Evolutionary conservation across 352 stramenopile species (phyloP).

Genomic region (Phytophthora sojae): DNA sequence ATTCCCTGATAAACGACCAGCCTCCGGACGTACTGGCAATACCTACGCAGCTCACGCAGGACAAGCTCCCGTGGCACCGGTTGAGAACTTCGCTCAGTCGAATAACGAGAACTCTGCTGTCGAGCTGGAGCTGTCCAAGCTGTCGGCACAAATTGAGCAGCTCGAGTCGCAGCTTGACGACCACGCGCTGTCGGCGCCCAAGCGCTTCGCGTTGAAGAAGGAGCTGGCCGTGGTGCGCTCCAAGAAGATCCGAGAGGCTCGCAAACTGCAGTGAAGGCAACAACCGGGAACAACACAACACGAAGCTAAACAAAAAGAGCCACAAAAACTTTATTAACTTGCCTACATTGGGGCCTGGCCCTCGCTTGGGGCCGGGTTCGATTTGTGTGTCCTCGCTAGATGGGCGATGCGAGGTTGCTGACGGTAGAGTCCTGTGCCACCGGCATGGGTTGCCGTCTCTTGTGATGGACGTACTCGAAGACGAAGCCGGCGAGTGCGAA

Average conservation of each 20-base stretch:
- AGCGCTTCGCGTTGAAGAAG: slow-evolving; percentile 87
- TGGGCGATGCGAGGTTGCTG: slow-evolving; percentile 30
- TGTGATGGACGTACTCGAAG: slow-evolving; percentile 79
- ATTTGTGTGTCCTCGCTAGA: slow-evolving; percentile 35
- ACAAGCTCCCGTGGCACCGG: slow-evolving; percentile 25
- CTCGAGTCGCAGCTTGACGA: slow-evolving; percentile 75
- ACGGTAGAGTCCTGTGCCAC: slow-evolving; percentile 27
- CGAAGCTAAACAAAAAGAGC: slow-evolving; percentile 12
- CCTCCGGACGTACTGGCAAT: slow-evolving; percentile 1
- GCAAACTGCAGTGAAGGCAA: slow-evolving; percentile 35
- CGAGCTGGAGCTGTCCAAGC: slow-evolving; percentile 31
- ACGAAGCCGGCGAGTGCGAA: slow-evolving; percentile 72
- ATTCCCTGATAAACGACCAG: not conserved
- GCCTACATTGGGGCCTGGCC: slow-evolving; percentile 35
- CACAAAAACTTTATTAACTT: slow-evolving; percentile 45
- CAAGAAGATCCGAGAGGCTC: slow-evolving; percentile 63
- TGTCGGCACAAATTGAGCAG: slow-evolving; percentile 54
- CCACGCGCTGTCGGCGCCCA: slow-evolving; percentile 66
- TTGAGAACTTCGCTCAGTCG: slow-evolving; percentile 13
- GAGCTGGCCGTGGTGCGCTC: slow-evolving; percentile 76
- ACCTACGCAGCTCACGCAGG: slow-evolving; percentile 23
- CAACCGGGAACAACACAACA: not conserved
- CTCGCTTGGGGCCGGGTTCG: slow-evolving; percentile 21
- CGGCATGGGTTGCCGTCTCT: slow-evolving; percentile 53
- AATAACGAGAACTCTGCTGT: slow-evolving; percentile 15